Conservation (phyloP, 148 eudicot species). For the Salicornia ramosissima region DNA sequence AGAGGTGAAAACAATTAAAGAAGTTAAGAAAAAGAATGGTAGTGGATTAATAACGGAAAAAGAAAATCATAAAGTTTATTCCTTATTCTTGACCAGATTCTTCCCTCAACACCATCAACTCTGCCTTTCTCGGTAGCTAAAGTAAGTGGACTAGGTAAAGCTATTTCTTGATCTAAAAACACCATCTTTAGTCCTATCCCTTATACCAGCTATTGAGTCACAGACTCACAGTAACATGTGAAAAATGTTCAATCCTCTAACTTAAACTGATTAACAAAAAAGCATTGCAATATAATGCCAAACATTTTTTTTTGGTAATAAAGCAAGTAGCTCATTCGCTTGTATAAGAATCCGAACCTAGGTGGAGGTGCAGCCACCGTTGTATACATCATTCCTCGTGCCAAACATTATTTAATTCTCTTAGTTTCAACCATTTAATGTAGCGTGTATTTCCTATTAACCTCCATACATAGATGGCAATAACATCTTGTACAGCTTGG, state of each 20-base stretch:
- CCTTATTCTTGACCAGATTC: background rate
- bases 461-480: background rate
- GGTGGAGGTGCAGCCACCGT: no score
- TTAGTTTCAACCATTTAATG: background rate
- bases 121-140: background rate
- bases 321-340: no score
- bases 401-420: background rate
- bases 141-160: background rate
- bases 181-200: conserved; percentile 8
- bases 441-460: background rate
- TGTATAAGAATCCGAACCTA: no score
- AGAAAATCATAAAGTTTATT: background rate
- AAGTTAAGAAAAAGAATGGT: background rate
- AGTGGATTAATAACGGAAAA: background rate
- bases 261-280: background rate
- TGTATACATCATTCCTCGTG: background rate
- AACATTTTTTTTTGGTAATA: no score
- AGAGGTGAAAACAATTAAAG: background rate
- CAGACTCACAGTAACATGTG: background rate
- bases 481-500: background rate
- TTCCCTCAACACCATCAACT: background rate
- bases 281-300: background rate
- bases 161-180: background rate
- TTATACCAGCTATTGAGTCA: background rate
- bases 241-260: background rate